phyloP scores from a whole-genome alignment of 352 stramenopile species.

The Blastocystis sp. region DNA sequence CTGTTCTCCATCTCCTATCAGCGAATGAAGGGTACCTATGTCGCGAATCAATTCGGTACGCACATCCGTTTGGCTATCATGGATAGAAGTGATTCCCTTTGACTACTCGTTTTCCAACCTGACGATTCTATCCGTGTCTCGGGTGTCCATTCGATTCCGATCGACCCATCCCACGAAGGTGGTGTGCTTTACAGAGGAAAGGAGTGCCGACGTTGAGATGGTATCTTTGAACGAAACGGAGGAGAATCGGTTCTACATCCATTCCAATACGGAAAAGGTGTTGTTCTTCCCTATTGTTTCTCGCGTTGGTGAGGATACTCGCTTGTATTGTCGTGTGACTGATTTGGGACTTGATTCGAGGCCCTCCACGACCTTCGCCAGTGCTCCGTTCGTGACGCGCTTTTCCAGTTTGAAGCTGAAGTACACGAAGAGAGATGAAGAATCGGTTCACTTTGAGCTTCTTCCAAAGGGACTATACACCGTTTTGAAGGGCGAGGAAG shows the following conservation, averaged over 20 bases:
- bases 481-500: background rate
- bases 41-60: background rate
- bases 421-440: background rate
- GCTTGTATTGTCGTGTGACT: conserved; percentile 23
- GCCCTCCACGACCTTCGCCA: background rate
- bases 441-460: background rate
- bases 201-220: background rate
- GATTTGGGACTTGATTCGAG: background rate
- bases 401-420: background rate
- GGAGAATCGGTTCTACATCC: conserved; percentile 43
- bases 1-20: conserved; percentile 36
- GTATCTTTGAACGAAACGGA: conserved; percentile 25
- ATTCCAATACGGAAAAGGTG: background rate
- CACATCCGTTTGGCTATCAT: background rate
- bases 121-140: background rate
- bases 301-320: conserved; percentile 14
- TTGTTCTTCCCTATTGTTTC: background rate
- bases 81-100: conserved; percentile 38
- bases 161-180: conserved; percentile 53
- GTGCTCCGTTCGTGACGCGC: conserved; percentile 6
- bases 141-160: conserved; percentile 1
- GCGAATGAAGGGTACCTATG: conserved; percentile 44
- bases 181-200: conserved; percentile 36
- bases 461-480: background rate
- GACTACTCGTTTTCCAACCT: conserved; percentile 59